phyloP scores from a whole-genome alignment of 176 grass and related monocot genomes.

The Otatea glauca region DNA sequence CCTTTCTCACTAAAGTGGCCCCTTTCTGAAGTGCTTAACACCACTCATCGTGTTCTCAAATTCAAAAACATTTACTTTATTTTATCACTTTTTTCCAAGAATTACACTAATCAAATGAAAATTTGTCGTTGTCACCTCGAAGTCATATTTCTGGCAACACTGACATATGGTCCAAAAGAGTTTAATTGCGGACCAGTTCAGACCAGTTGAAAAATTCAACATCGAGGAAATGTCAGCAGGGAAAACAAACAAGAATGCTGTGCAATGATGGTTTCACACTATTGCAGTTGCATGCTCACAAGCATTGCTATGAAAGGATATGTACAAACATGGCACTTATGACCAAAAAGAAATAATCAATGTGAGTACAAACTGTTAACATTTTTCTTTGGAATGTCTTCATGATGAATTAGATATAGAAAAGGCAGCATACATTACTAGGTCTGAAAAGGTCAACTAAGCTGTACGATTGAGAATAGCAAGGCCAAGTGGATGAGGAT shows the following conservation, averaged over 20 bases:
- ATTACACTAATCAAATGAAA: slow-evolving; percentile 19
- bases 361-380: background rate
- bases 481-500: background rate
- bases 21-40: slow-evolving; percentile 9
- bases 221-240: background rate
- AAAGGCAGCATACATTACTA: slow-evolving; percentile 7
- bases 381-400: slow-evolving; percentile 21
- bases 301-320: slow-evolving; percentile 2
- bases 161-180: background rate
- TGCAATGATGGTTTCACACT: background rate
- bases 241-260: background rate
- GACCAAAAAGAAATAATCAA: slow-evolving; percentile 17
- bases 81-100: background rate
- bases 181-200: background rate
- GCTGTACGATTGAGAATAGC: background rate
- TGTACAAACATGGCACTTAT: background rate
- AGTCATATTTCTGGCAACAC: background rate
- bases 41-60: background rate
- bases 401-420: background rate
- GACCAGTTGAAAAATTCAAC: background rate
- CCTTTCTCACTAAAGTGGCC: background rate
- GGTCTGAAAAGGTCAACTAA: background rate
- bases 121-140: background rate
- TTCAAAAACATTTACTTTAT: background rate
- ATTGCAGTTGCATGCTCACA: background rate